Conservation (phyloP, 495 filamentous ascomycete species). For the Hypoxylon subgilvum region DNA sequence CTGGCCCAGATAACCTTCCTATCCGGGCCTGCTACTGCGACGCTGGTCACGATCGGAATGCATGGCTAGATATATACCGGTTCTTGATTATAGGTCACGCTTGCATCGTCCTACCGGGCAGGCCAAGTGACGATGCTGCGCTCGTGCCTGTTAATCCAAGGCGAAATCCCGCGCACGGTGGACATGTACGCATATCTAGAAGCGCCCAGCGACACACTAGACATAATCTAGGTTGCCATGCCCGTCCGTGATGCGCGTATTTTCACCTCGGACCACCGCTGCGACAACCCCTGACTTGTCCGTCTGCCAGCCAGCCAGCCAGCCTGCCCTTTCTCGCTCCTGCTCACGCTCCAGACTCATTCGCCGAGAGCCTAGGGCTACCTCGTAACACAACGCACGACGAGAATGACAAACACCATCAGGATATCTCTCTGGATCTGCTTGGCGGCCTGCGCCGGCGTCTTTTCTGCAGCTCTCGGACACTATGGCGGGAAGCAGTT, state of each 20-base stretch:
- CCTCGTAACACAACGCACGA: no score
- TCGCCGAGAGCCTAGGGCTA: no score
- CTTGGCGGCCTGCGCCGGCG: not conserved
- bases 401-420: conserved; percentile 4
- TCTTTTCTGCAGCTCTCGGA: not conserved
- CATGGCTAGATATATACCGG: no score
- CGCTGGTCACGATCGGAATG: no score
- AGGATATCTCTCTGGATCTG: conserved; percentile 9
- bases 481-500: not conserved
- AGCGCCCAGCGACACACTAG: not conserved
- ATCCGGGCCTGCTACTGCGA: conserved; percentile 7
- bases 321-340: not conserved
- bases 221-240: not conserved
- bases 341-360: not conserved
- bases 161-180: conserved; percentile 1
- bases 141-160: not conserved
- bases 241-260: not conserved
- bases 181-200: not conserved
- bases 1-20: conserved; percentile 22
- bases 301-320: no score
- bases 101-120: no score
- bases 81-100: no score
- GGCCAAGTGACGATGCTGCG: no score
- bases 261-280: not conserved
- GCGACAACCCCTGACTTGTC: not conserved